phyloP scores from a whole-genome alignment of 306 rosid species.

The Sophora flavescens region DNA sequence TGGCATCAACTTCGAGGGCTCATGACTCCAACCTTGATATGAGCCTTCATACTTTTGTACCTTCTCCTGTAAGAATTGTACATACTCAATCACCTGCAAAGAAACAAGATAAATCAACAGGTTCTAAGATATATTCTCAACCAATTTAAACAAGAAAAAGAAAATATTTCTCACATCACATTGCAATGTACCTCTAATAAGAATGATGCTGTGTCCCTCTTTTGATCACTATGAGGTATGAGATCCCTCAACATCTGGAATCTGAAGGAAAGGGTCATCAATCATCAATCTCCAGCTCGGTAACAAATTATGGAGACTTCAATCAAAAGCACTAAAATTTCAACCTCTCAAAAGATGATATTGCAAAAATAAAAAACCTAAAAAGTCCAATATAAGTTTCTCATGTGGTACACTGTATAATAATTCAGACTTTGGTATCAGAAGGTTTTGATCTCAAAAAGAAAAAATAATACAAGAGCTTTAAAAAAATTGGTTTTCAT shows the following conservation, averaged over 20 bases:
- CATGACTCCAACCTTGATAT: conserved; percentile 88
- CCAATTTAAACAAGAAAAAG: neutral
- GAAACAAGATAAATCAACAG: conserved; percentile 23
- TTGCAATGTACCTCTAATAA: conserved; percentile 77
- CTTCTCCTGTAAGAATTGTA: conserved; percentile 88
- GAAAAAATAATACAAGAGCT: conserved; percentile 28
- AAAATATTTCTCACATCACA: conserved; percentile 11
- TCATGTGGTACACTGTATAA: conserved; percentile 3
- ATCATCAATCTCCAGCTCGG: conserved; percentile 40
- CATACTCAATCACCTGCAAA: conserved; percentile 92
- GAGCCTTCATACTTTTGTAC: conserved; percentile 89
- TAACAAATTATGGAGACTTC: conserved; percentile 29
- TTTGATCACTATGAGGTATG: conserved; percentile 95
- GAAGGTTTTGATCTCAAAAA: conserved; percentile 24
- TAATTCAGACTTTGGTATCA: conserved; percentile 23
- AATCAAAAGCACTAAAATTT: conserved; percentile 30
- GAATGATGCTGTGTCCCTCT: conserved; percentile 96
- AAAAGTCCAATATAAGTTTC: conserved; percentile 20
- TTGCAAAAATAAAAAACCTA: neutral
- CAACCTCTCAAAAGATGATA: conserved; percentile 3
- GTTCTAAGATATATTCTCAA: conserved; percentile 23
- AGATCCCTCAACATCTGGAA: conserved; percentile 99
- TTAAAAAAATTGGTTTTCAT: conserved; percentile 23
- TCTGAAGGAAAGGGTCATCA: conserved; percentile 60
- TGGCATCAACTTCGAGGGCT: conserved; percentile 92